Base-by-base conservation (phyloP, 169 alveolate species). In the Eimeria necatrix region DNA sequence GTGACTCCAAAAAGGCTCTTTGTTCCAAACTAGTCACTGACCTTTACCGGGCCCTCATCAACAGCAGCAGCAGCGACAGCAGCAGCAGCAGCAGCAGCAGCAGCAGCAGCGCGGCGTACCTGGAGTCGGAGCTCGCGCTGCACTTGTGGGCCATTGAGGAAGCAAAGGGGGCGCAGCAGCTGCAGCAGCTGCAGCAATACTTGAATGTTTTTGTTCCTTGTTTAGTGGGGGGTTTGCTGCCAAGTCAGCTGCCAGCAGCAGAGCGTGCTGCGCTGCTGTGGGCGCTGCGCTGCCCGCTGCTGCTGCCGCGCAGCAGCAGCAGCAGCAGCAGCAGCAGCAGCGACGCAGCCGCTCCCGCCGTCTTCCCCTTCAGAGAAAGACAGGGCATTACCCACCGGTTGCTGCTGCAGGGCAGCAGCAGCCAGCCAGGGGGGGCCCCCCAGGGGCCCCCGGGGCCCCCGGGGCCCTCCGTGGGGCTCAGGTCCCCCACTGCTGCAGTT, bases 401-500 rank as follows among this genome's bases (percentile, higher is more conserved):
- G 4, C 78, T 68, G 12, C 12, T 32, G 22, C 46, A 22, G 12
- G 78, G 48, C 12, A 68, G 78, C 78, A 68, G n/a, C 78, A 16
- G 12, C n/a, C n/a, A n/a, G n/a, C n/a, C n/a, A n/a, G n/a, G n/a
- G n/a, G n/a, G n/a, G n/a, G n/a, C n/a, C n/a, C n/a, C n/a, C n/a
- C n/a, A n/a, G n/a, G n/a, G n/a, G n/a, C n/a, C n/a, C n/a, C n/a
- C 78, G 12, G 46, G 22, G 78, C 78, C 68, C 10, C 68, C 10
- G 68, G 68, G 14, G 78, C 78, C 48, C n/a, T n/a, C n/a, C n/a
- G 2, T 68, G 4, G 78, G 41, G 78, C 78, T 68, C 4, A 32
- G 78, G 2, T 68, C 78, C 46, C 78, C 78, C 78, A 68, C 78
- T 2, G 78, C 78, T 8, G 78, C 78, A 20, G 78, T 68, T 68